Conservation (phyloP, 2,329 filamentous ascomycete species). For the Trichoderma oligosporum region DNA sequence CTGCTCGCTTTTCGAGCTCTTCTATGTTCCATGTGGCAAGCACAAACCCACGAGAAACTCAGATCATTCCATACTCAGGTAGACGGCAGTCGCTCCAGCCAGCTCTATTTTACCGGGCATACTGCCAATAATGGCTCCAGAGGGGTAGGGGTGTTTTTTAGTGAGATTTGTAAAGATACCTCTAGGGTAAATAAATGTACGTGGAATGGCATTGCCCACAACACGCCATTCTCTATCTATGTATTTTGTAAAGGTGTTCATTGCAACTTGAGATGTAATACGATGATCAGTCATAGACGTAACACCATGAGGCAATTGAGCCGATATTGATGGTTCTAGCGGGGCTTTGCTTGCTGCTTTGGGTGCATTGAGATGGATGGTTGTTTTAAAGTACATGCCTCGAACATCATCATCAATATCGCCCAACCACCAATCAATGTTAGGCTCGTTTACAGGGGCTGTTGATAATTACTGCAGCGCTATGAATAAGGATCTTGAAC, state of each 20-base stretch:
- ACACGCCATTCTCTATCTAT: not conserved
- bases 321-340: constrained; percentile 8
- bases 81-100: not conserved
- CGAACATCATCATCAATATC: constrained; percentile 5
- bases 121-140: not conserved
- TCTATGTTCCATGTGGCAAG: constrained; percentile 1
- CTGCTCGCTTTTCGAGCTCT: not conserved
- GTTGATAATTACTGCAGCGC: constrained; percentile 4
- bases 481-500: not conserved
- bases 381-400: constrained; percentile 2
- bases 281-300: not conserved
- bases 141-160: not conserved
- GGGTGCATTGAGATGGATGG: not conserved
- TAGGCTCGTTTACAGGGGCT: not conserved
- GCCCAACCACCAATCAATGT: constrained; percentile 1
- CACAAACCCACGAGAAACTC: not conserved
- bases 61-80: not conserved
- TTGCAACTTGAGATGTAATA: not conserved
- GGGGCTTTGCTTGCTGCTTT: not conserved
- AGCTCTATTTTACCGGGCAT: not conserved
- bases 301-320: constrained; percentile 2
- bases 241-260: constrained; percentile 1
- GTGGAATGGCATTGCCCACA: not conserved
- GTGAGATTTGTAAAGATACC: not conserved
- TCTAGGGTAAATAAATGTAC: not conserved